A percentile compares a stretch with the other conserved stretches of the same genome.
Conservation (phyloP, 305 asterid genomes). For the Fraxinus angustifolia region DNA sequence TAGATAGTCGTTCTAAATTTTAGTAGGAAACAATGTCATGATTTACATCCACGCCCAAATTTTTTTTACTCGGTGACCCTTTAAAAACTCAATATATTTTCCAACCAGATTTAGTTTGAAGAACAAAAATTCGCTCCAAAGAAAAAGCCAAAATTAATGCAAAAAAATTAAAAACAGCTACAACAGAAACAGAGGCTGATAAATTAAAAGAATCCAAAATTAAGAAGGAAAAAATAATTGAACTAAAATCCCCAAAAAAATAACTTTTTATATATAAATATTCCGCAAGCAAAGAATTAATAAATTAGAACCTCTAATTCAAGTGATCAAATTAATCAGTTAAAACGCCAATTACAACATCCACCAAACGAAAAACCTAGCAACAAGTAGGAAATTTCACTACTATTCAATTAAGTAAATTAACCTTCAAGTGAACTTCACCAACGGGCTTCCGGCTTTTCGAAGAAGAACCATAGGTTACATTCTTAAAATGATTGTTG, state of each 20-base stretch:
- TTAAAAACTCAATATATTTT: not conserved
- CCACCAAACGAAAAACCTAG: not conserved
- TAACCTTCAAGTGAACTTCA: constrained; percentile 96
- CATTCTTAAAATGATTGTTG: constrained; percentile 30
- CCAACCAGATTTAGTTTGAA: not conserved
- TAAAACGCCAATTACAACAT: not conserved
- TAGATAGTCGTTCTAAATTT: not conserved
- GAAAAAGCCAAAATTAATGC: not conserved
- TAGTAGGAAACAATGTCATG: not conserved
- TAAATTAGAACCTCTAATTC: not conserved
- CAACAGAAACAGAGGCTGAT: not conserved
- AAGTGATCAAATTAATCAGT: constrained; percentile 4
- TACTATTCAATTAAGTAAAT: constrained; percentile 2
- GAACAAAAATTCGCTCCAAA: not conserved
- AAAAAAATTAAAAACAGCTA: not conserved
- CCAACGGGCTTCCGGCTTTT: constrained; percentile 65
- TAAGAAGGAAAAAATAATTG: not conserved
- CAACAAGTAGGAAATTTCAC: constrained; percentile 5
- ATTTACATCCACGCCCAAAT: not conserved
- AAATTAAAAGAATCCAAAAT: constrained; percentile 1
- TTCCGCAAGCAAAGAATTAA: not conserved
- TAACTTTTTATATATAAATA: not conserved
- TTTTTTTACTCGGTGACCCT: not conserved
- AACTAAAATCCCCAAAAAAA: constrained; percentile 3
- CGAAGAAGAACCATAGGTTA: constrained; percentile 29